A percentile compares a stretch with the other conserved stretches of the same genome.
Conservation (phyloP, 495 filamentous ascomycete species). For the Neurospora sp. region DNA sequence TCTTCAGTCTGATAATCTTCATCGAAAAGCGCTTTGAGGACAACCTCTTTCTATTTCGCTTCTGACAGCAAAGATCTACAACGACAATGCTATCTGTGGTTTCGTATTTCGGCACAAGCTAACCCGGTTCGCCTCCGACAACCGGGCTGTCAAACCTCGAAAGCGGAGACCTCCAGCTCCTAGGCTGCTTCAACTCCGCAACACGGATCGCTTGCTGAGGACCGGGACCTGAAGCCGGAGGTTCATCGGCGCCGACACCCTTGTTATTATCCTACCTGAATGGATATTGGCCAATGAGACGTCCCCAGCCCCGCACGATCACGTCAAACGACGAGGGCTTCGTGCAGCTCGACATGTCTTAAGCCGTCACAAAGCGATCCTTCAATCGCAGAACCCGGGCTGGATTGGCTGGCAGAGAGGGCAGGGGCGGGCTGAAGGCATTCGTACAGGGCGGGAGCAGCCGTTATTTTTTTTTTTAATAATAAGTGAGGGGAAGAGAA, state of each 20-base stretch:
- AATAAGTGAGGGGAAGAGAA: neutral
- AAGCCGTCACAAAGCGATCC: constrained; percentile 24
- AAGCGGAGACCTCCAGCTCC: neutral
- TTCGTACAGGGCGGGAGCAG: neutral
- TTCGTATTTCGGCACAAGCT: neutral
- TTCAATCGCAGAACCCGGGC: neutral
- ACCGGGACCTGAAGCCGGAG: neutral
- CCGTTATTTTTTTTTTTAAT: neutral
- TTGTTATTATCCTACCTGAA: neutral
- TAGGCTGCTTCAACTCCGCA: neutral
- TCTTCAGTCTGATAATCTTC: neutral
- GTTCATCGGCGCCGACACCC: neutral
- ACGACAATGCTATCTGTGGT: neutral
- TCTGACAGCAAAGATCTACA: too few relatives aligned
- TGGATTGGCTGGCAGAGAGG: neutral
- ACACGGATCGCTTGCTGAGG: neutral
- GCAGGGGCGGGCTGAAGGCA: neutral
- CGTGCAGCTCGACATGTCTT: neutral
- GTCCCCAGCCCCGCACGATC: neutral
- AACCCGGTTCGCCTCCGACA: neutral
- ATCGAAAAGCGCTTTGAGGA: neutral
- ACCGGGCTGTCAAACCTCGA: neutral
- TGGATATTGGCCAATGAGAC: constrained; percentile 14
- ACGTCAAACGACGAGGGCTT: constrained; percentile 3
- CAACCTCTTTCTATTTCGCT: too few relatives aligned